A percentile compares a stretch with the other conserved stretches of the same genome.
phyloP scores from a whole-genome alignment of 805 yeast species.

The Gaillardinia entomophila region DNA sequence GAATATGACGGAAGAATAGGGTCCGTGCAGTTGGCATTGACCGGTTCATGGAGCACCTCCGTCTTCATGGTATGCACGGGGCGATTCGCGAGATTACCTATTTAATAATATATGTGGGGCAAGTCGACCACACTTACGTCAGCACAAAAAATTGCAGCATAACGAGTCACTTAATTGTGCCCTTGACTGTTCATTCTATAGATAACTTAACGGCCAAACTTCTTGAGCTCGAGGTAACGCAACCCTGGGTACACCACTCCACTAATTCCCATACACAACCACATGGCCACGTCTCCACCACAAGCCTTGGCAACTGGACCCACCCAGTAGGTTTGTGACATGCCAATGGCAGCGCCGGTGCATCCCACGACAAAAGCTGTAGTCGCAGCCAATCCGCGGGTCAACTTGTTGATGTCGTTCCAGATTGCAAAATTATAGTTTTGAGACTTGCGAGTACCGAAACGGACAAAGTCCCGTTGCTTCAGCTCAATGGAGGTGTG shows the following conservation, averaged over 20 bases:
- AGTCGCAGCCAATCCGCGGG: constrained; percentile 69
- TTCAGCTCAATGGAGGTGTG: not conserved
- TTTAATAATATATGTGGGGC: too few species aligned
- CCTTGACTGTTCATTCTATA: too few species aligned
- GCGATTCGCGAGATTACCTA: too few species aligned
- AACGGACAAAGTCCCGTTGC: not conserved
- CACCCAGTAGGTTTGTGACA: constrained; percentile 80
- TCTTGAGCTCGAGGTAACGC: constrained; percentile 61
- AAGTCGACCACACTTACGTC: too few species aligned
- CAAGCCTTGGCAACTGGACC: constrained; percentile 72
- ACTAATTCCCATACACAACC: constrained; percentile 69
- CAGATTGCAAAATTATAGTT: constrained; percentile 71
- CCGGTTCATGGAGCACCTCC: not conserved
- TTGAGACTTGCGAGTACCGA: constrained; percentile 9
- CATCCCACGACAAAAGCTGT: constrained; percentile 63
- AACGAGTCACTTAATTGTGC: too few species aligned
- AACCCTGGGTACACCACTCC: constrained; percentile 57
- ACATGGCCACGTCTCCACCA: constrained; percentile 79
- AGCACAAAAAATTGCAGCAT: too few species aligned
- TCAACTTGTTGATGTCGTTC: constrained; percentile 56
- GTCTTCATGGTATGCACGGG: too few species aligned
- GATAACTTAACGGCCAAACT: constrained; percentile 28
- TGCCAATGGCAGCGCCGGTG: constrained; percentile 79
- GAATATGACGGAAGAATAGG: constrained; percentile 1
- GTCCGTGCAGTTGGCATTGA: not conserved